phyloP scores from a whole-genome alignment of 345 rosid species.

The Mallotus nudiflorus region DNA sequence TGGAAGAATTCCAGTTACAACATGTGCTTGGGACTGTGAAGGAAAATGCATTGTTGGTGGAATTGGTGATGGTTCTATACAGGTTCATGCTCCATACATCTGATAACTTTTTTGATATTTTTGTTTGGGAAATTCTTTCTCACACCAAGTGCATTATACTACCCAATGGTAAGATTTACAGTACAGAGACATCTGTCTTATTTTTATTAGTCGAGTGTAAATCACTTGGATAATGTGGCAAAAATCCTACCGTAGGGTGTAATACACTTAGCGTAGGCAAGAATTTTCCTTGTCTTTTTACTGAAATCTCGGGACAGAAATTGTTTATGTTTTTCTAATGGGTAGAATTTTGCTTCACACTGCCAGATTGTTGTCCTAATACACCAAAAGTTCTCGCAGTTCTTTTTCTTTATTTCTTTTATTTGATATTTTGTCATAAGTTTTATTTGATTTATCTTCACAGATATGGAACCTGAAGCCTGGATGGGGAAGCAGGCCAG shows the following conservation, averaged over 20 bases:
- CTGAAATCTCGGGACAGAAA: background rate
- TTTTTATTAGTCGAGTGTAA: too few relatives aligned
- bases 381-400: background rate
- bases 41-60: constrained; percentile 92
- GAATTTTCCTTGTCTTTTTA: too few relatives aligned
- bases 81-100: constrained; percentile 49
- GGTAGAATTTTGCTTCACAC: background rate
- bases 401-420: constrained; percentile 3
- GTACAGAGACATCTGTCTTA: too few relatives aligned
- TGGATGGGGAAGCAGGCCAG: constrained; percentile 99
- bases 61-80: constrained; percentile 91
- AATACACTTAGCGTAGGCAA: too few relatives aligned
- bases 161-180: too few relatives aligned
- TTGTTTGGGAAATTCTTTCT: too few relatives aligned
- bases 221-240: too few relatives aligned
- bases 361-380: background rate
- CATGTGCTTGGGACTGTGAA: constrained; percentile 94
- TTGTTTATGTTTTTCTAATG: background rate
- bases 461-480: constrained; percentile 95
- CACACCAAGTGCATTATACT: too few relatives aligned
- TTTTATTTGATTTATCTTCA: background rate
- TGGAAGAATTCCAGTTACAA: constrained; percentile 90
- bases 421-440: background rate
- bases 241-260: too few relatives aligned
- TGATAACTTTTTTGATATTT: background rate